A percentile compares a stretch with the other conserved stretches of the same genome.
Conservation (phyloP, 108 stramenopile genomes). For the Conticribra guillardii region DNA sequence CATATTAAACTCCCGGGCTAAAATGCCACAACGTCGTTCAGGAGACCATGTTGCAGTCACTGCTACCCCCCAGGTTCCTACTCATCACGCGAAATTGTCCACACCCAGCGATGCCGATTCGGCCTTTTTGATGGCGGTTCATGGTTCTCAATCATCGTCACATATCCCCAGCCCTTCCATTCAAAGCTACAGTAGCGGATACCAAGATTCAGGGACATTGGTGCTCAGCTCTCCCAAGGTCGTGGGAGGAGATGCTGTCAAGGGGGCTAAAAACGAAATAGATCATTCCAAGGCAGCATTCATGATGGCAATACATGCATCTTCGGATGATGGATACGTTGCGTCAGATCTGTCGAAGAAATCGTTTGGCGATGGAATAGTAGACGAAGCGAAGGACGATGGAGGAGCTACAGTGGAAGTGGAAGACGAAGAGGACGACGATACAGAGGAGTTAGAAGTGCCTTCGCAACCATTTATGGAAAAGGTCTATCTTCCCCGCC, state of each 20-base stretch:
- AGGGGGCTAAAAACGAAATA: not conserved
- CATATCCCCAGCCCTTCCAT: conserved; percentile 5
- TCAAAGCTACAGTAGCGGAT: conserved; percentile 9
- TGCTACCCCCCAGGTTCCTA: too few species aligned
- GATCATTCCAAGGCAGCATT: conserved; percentile 15
- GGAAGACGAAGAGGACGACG: conserved; percentile 37
- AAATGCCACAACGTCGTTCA: not conserved
- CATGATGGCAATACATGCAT: conserved; percentile 45
- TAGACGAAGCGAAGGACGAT: conserved; percentile 13
- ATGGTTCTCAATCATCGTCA: conserved; percentile 6
- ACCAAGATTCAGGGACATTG: conserved; percentile 21
- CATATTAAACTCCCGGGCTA: not conserved
- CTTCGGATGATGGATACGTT: conserved; percentile 18
- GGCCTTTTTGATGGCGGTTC: conserved; percentile 38
- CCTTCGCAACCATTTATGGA: conserved; percentile 64
- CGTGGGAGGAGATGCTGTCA: not conserved
- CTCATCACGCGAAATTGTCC: too few species aligned
- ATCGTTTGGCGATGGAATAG: not conserved
- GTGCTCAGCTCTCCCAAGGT: not conserved
- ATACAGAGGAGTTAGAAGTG: conserved; percentile 30
- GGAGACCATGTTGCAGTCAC: not conserved
- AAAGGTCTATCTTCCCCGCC: conserved; percentile 72
- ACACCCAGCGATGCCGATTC: conserved; percentile 30
- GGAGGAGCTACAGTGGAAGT: conserved; percentile 7
- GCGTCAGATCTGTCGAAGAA: not conserved